Base-by-base conservation (phyloP, 495 filamentous ascomycete species). In the Xylaria sp. region DNA sequence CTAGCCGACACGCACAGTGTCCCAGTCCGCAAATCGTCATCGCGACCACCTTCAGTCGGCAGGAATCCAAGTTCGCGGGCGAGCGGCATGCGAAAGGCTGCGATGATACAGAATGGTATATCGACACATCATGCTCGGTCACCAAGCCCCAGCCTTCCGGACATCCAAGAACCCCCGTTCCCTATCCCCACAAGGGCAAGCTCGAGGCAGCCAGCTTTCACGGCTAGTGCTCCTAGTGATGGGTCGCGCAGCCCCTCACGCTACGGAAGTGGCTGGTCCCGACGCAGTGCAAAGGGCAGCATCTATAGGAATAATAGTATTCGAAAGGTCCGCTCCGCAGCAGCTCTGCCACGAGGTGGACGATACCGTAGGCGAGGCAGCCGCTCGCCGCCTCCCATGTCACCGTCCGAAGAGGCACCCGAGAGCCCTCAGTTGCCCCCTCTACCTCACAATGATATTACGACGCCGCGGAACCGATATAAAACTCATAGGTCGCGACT, bases 141-240 rank as follows among this genome's bases (percentile, higher is more conserved):
- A 9, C 87, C 92, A 46, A 97, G 91, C 77, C 92, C 93, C 1
- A 97, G 93, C 72, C 82, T 93, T 33, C 89, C 72, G 84, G 92
- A 85, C 73, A 85, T 73, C 78, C 83, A 70, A 61, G 86, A 88
- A 70, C 93, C 93, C 29, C 93, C 93, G 9, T 97, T 97, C 84
- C 94, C 97, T 0, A 95, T 99, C 11, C 96, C 96, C 5, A 92
- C 90, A 14, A 87, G 96, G 66, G 90, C 93, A 21, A 98, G 95
- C 77, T 98, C 96, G 3, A 89, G 93, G 72, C 91, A 92, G 74
- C 86, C 91, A 43, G 89, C 90, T 6, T 79, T 90, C 66, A 91
- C 88, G 74, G 81, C 85, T 41, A 97, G 85, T 73, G 87, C 85
- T 7, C 86, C 86, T 2, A 88, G 92, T 69, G 94, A 98, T 69